Base-by-base conservation (phyloP, 2,329 filamentous ascomycete species). In the Colletotrichum gloeosporioides region DNA sequence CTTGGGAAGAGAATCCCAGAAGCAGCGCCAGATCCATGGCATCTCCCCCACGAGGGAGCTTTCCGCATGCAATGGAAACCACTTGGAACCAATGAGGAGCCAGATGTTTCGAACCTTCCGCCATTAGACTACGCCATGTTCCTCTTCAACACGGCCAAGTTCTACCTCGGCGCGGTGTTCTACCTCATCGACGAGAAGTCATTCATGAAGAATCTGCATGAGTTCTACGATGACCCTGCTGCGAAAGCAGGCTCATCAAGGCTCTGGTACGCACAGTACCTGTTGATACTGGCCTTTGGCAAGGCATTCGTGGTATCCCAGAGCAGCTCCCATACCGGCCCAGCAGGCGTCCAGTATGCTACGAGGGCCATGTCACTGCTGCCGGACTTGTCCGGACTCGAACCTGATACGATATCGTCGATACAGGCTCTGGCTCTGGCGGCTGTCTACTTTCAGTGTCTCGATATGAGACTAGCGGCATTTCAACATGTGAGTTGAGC, bases 391-490 rank as follows among this genome's bases (percentile, higher is more conserved):
- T 83, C 81, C 2, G 80, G 81, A 1, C 80, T 84, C 22, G 79
- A 81, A 34, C 74, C 80, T 8, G 82, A 84, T 32, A 78, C 81
- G 15, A 79, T 84, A 57, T 78, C 78, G 0, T 79, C 81, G 6
- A 84, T 84, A 6, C 81, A 86, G 16, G 83, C 84, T 0, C 77
- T 86, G 0, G 82, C 83, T 0, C 36, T 86, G 8, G 84, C 81
- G 0, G 84, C 85, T 0, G 78, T 86, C 0, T 86, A 86, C 70
- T 81, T 86, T 4, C 85, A 86, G 36, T 86, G 85, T 1, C 80
- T 86, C 3, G 85, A 86, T 18, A 85, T 86, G 83, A 80, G 85
- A 66, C 79, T 84, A 0, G 82, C 83, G 1, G 85, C 85, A 0
- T 86, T 84, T 31, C 84, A 86, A 13, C 83, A 86, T 69, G 85